A percentile compares a stretch with the other conserved stretches of the same genome.
Evolutionary conservation across 305 asterid species (phyloP).

Genomic region (Petunia hybrid): DNA sequence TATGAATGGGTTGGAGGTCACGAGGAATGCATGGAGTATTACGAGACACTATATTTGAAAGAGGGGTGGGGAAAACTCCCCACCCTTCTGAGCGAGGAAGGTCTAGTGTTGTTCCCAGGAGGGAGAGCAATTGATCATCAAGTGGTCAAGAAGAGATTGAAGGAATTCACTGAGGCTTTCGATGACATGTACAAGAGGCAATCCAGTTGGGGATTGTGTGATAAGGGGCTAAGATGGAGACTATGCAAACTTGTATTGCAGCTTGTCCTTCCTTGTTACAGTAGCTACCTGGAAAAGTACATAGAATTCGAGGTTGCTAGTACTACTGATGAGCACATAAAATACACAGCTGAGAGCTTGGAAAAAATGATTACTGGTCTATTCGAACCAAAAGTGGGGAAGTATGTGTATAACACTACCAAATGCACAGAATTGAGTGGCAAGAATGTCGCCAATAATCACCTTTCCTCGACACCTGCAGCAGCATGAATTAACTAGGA

Average conservation of each 20-base stretch:
- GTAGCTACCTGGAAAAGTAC: conserved; percentile 55
- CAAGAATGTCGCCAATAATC: conserved; percentile 40
- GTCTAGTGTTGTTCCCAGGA: conserved; percentile 65
- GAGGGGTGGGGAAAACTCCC: conserved; percentile 79
- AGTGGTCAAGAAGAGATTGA: conserved; percentile 62
- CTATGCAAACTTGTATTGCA: conserved; percentile 52
- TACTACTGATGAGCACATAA: conserved; percentile 30
- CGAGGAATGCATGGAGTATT: conserved; percentile 59
- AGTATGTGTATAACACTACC: conserved; percentile 39
- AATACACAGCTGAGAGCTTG: conserved; percentile 54
- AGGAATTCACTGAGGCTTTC: conserved; percentile 61
- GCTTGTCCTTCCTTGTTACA: conserved; percentile 62
- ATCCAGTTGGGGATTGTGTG: conserved; percentile 61
- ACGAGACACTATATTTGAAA: conserved; percentile 55
- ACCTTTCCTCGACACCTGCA: conserved; percentile 64
- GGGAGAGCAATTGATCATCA: conserved; percentile 73
- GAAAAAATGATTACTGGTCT: conserved; percentile 54
- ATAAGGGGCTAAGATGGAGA: conserved; percentile 62
- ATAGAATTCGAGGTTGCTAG: conserved; percentile 44
- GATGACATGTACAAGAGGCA: conserved; percentile 69
- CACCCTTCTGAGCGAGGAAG: conserved; percentile 61
- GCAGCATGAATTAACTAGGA: conserved; percentile 55
- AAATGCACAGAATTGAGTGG: conserved; percentile 61
- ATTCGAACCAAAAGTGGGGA: conserved; percentile 61
- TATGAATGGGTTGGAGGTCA: conserved; percentile 58